Base-by-base conservation (phyloP, 371 early-diverging fungal genomes). In the Mucor lusitanicus region DNA sequence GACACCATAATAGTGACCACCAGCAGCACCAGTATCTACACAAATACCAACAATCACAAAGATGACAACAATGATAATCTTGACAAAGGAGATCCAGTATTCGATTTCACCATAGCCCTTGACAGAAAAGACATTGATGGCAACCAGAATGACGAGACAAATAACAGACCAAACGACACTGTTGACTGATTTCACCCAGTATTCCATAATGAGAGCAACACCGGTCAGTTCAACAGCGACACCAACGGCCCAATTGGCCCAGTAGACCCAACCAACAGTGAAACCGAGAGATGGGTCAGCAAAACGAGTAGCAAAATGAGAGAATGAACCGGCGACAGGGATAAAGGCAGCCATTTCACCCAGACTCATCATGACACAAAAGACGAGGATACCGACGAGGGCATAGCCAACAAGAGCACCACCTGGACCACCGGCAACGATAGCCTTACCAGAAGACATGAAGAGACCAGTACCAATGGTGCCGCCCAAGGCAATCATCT, bases 311-410 rank as follows among this genome's bases (percentile, higher is more conserved):
- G 92, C 95, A 79, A 91, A 93, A 48, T 90, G 88, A 71, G 90
- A 88, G 83, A 96, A 94, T 7, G 91, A 87, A 25, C 95, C 96
- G 7, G 93, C 81, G 6, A 93, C 90, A 9, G 96, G 96, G 53
- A 94, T 88, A 60, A 86, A 81, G 0, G 95, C 91, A 7, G 92
- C 87, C 93, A 96, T 92, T 69, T 95, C 95, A 66, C 94, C 95
- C 55, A 96, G 83, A 39, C 91, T 89, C 68, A 91, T 90, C 84
- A 92, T 88, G 56, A 94, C 87, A 64, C 88, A 91, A 63, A 87
- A 95, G 6, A 96, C 93, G 83, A 94, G 84, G n/a, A 89, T 70
- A 61, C 94, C 94, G n/a, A 92, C 88, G 53, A 90, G 67, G 23
- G 68, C 68, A 61, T 91, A 96, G 28, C 90, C 92, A 4, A 93